phyloP scores from a whole-genome alignment of 2,329 filamentous ascomycete species.

The Diplodia sapinea region DNA sequence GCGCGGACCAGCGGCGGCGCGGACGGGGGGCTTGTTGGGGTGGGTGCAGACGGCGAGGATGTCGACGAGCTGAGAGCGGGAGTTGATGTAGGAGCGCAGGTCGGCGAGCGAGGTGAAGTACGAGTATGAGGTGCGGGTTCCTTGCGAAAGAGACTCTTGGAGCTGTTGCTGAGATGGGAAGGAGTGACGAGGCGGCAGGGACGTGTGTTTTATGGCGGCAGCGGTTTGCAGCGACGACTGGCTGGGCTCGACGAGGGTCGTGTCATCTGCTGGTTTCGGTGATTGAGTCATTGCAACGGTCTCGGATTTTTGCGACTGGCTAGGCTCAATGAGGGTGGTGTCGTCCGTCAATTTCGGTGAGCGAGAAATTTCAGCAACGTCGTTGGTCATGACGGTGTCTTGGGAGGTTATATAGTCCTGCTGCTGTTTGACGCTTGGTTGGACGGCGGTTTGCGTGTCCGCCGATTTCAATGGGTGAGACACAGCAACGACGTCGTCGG shows the following conservation, averaged over 20 bases:
- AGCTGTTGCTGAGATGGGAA: not conserved
- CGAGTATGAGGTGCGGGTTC: slow-evolving; percentile 48
- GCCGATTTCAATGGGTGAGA: not conserved
- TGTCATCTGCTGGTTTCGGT: not conserved
- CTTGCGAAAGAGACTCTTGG: slow-evolving; percentile 36
- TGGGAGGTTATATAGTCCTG: not conserved
- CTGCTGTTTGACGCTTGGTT: not conserved
- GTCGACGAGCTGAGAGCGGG: slow-evolving; percentile 49
- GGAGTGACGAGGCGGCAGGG: not conserved
- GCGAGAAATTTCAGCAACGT: not conserved
- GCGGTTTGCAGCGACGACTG: not conserved
- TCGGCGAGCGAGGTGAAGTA: slow-evolving; percentile 55
- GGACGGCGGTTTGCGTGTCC: not conserved
- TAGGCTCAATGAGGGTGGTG: not conserved
- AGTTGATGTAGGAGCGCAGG: slow-evolving; percentile 50
- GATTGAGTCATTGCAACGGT: not conserved
- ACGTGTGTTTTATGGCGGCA: not conserved
- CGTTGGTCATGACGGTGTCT: not conserved
- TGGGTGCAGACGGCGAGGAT: slow-evolving; percentile 52
- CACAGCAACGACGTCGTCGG: not conserved
- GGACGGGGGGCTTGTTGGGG: slow-evolving; percentile 41
- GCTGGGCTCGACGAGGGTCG: not conserved
- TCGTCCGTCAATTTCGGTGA: not conserved
- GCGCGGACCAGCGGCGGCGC: slow-evolving; percentile 50
- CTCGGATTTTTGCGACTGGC: not conserved